phyloP scores from a whole-genome alignment of 1,139 yeast genomes.

The Geotrichum candidum region DNA sequence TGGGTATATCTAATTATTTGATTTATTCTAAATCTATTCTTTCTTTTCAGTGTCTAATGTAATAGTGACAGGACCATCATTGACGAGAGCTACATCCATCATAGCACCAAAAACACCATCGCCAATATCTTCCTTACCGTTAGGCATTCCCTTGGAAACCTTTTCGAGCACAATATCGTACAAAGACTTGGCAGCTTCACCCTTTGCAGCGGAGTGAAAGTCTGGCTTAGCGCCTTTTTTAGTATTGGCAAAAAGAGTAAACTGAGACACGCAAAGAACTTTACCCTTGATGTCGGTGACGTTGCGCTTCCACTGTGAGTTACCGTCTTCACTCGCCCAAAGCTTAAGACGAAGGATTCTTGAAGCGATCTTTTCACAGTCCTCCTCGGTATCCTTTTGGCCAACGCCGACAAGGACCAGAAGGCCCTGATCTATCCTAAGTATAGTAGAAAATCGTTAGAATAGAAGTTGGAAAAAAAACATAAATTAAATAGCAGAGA shows the following conservation, averaged over 20 bases:
- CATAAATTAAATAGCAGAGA: background rate
- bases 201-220: conserved; percentile 84
- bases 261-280: conserved; percentile 73
- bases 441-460: background rate
- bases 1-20: background rate
- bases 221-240: conserved; percentile 92
- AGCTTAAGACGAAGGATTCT: conserved; percentile 60
- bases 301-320: conserved; percentile 57
- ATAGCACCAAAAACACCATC: conserved; percentile 94
- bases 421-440: conserved; percentile 64
- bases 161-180: conserved; percentile 55
- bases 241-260: conserved; percentile 76
- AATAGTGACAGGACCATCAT: conserved; percentile 81
- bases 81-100: conserved; percentile 86
- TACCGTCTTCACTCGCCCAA: conserved; percentile 58
- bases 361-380: conserved; percentile 59
- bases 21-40: conserved; percentile 2
- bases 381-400: conserved; percentile 66
- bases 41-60: conserved; percentile 56
- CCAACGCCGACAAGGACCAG: conserved; percentile 81
- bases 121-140: conserved; percentile 60
- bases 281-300: conserved; percentile 50
- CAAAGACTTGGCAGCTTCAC: conserved; percentile 56
- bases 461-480: background rate
- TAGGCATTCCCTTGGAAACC: conserved; percentile 41